These are phyloP conservation scores for Leucocoprinus gongylophorus DNA, from an alignment of 1,284 basidiomycete genomes.

Conservation along the genomic window DNA sequence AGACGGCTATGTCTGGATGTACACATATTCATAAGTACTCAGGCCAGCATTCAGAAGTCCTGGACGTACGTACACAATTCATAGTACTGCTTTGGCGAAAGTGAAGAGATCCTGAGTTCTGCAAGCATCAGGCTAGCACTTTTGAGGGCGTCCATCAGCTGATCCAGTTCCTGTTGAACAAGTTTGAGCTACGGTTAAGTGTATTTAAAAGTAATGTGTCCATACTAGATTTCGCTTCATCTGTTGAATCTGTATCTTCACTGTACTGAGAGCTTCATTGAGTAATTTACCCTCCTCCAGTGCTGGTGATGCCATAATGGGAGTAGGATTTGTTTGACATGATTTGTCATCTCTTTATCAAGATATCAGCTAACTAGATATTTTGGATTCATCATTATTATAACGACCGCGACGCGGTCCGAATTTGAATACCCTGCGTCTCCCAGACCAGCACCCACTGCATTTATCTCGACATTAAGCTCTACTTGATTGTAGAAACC, in stretches of 20 bases:
- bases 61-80: conserved; percentile 84
- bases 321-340: too few relatives aligned
- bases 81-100: conserved; percentile 95
- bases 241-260: conserved; percentile 90
- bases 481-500: too few relatives aligned
- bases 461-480: too few relatives aligned
- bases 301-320: conserved; percentile 36
- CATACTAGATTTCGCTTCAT: conserved; percentile 88
- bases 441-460: too few relatives aligned
- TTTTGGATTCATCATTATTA: too few relatives aligned
- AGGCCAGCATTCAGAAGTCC: conserved; percentile 7
- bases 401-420: too few relatives aligned
- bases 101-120: conserved; percentile 84
- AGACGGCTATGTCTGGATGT: conserved; percentile 85
- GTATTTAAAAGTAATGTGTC: conserved; percentile 16
- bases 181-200: conserved; percentile 11
- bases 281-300: conserved; percentile 74
- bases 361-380: too few relatives aligned
- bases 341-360: too few relatives aligned
- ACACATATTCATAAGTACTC: conserved; percentile 37
- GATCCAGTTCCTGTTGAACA: conserved; percentile 69
- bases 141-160: conserved; percentile 96
- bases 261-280: conserved; percentile 75
- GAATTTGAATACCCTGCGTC: too few relatives aligned
- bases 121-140: conserved; percentile 93